These are phyloP conservation scores for Trichoderma cornu-damae DNA, from an alignment of 2,329 filamentous ascomycete species.

Conservation along the genomic window DNA sequence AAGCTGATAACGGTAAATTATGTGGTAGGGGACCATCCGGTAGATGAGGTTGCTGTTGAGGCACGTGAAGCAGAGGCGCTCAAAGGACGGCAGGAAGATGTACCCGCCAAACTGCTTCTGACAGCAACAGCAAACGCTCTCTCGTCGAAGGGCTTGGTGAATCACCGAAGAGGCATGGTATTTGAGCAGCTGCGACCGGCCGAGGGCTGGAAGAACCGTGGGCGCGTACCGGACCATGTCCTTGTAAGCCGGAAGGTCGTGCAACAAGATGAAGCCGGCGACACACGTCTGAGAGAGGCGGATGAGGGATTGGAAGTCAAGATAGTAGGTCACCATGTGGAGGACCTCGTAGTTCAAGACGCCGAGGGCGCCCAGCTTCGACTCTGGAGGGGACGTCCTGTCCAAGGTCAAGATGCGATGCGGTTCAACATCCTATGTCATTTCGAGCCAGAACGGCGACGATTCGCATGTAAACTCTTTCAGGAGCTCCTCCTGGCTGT, in stretches of 20 bases:
- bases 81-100: slow-evolving; percentile 31
- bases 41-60: slow-evolving; percentile 25
- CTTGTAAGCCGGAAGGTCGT: slow-evolving; percentile 35
- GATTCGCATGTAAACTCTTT: neutral
- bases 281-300: slow-evolving; percentile 28
- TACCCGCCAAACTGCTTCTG: slow-evolving; percentile 27
- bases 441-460: neutral
- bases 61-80: slow-evolving; percentile 31
- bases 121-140: slow-evolving; percentile 28
- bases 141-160: slow-evolving; percentile 22
- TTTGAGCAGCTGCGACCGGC: slow-evolving; percentile 24
- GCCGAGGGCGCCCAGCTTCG: slow-evolving; percentile 28
- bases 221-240: slow-evolving; percentile 39
- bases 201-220: slow-evolving; percentile 25
- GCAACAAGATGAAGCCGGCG: slow-evolving; percentile 26
- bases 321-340: slow-evolving; percentile 25
- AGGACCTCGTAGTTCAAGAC: slow-evolving; percentile 27
- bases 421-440: neutral
- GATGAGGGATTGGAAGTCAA: slow-evolving; percentile 28
- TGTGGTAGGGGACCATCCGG: slow-evolving; percentile 25
- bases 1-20: too few relatives aligned
- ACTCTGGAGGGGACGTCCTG: neutral
- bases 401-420: neutral
- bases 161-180: slow-evolving; percentile 24
- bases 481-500: neutral